Evolutionary conservation across 139 green algal genomes (phyloP).

Genomic region (Penium margaritaceum): DNA sequence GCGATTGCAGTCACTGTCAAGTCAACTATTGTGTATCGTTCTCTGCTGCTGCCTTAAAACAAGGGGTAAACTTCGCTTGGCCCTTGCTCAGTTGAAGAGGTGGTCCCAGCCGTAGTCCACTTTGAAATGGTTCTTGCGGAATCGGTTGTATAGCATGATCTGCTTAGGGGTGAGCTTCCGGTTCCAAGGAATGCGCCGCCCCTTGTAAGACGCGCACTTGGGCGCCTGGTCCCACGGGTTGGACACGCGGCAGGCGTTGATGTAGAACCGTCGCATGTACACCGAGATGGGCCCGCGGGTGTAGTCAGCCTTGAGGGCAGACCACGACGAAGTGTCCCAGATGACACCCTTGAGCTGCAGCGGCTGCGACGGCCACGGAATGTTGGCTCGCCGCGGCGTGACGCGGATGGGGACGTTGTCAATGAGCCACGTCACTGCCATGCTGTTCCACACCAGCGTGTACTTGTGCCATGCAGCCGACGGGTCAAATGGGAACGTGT

Average conservation of each 20-base stretch:
- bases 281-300: background rate
- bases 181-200: background rate
- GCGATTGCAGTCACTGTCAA: too few relatives aligned
- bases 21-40: too few relatives aligned
- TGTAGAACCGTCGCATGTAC: background rate
- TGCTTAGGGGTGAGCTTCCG: background rate
- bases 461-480: background rate
- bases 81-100: too few relatives aligned
- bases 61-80: too few relatives aligned
- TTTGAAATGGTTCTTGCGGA: background rate
- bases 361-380: background rate
- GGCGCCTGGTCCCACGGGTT: background rate
- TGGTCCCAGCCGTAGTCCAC: background rate
- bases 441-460: background rate
- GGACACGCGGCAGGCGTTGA: background rate
- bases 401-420: background rate
- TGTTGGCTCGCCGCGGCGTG: background rate
- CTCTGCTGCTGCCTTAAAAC: too few relatives aligned
- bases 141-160: background rate
- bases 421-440: background rate
- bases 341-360: background rate
- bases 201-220: background rate
- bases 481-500: background rate
- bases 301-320: background rate
- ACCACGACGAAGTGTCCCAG: background rate